Evolutionary conservation across 2,329 filamentous ascomycete genomes (phyloP).

Genomic region (Xylaria sp.): DNA sequence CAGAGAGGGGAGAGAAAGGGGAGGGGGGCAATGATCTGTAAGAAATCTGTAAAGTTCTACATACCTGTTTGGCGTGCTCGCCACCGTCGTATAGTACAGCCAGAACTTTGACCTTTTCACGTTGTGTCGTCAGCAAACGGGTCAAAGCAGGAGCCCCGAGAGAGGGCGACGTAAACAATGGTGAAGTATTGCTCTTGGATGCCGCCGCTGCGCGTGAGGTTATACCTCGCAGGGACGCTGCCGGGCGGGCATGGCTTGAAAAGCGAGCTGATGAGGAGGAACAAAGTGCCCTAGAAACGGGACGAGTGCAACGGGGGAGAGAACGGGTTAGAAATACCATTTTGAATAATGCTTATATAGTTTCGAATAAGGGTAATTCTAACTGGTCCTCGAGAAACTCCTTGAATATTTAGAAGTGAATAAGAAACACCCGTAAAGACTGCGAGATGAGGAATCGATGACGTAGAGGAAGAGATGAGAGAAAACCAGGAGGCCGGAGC

Average conservation of each 20-base stretch:
- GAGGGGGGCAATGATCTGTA: slow-evolving; percentile 11
- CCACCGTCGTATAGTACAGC: slow-evolving; percentile 92
- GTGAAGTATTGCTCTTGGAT: slow-evolving; percentile 45
- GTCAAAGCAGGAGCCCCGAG: slow-evolving; percentile 64
- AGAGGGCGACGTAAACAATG: slow-evolving; percentile 53
- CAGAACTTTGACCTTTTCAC: slow-evolving; percentile 89
- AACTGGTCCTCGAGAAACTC: slow-evolving; percentile 7
- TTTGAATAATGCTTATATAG: slow-evolving; percentile 42
- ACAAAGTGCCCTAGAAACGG: slow-evolving; percentile 45
- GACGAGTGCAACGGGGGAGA: slow-evolving; percentile 57
- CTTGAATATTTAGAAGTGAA: slow-evolving; percentile 7
- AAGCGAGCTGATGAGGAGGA: slow-evolving; percentile 46
- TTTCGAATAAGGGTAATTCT: slow-evolving; percentile 10
- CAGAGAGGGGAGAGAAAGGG: background rate
- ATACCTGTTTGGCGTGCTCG: slow-evolving; percentile 86
- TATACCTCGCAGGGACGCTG: slow-evolving; percentile 42
- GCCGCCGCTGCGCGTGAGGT: slow-evolving; percentile 44
- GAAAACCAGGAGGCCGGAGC: slow-evolving; percentile 2
- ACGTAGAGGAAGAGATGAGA: slow-evolving; percentile 10
- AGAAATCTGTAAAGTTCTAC: slow-evolving; percentile 44
- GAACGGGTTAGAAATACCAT: slow-evolving; percentile 70
- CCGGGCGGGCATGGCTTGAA: slow-evolving; percentile 42
- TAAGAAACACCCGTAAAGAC: background rate
- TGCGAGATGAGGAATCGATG: slow-evolving; percentile 2
- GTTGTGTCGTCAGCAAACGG: slow-evolving; percentile 65